Conservation (phyloP, 2,329 filamentous ascomycete species). For the Botryosphaeria dothidea region DNA sequence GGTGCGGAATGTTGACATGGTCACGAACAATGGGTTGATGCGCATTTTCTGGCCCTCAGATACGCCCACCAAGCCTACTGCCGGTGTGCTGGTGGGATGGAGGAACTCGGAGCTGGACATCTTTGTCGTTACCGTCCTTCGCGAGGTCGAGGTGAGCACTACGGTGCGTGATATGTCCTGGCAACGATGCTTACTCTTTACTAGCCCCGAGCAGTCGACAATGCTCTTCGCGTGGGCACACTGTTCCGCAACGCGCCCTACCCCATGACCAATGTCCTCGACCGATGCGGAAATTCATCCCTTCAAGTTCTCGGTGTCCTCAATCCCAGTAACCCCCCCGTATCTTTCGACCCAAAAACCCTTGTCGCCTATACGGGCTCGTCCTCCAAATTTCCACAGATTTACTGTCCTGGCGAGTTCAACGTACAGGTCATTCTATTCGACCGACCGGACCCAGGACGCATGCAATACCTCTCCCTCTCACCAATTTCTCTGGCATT, state of each 20-base stretch:
- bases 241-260: slow-evolving; percentile 82
- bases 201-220: slow-evolving; percentile 78
- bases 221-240: slow-evolving; percentile 79
- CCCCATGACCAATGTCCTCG: slow-evolving; percentile 76
- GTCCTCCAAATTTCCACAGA: slow-evolving; percentile 62
- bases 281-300: slow-evolving; percentile 77
- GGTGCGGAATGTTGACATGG: slow-evolving; percentile 61
- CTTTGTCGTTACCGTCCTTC: slow-evolving; percentile 84
- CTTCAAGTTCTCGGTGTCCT: slow-evolving; percentile 85
- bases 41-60: slow-evolving; percentile 98
- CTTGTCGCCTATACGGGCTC: slow-evolving; percentile 60
- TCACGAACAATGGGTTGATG: slow-evolving; percentile 79
- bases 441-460: slow-evolving; percentile 77
- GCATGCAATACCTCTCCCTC: slow-evolving; percentile 96
- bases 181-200: slow-evolving; percentile 8
- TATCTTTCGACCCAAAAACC: slow-evolving; percentile 60
- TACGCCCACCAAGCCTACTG: slow-evolving; percentile 68
- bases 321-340: slow-evolving; percentile 59
- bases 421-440: slow-evolving; percentile 89
- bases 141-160: slow-evolving; percentile 79
- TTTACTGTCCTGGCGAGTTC: slow-evolving; percentile 67
- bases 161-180: slow-evolving; percentile 10
- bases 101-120: slow-evolving; percentile 88
- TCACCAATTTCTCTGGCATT: slow-evolving; percentile 85
- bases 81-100: slow-evolving; percentile 93